phyloP scores from a whole-genome alignment of 1,139 yeast genomes.

The Geotrichum siamense region DNA sequence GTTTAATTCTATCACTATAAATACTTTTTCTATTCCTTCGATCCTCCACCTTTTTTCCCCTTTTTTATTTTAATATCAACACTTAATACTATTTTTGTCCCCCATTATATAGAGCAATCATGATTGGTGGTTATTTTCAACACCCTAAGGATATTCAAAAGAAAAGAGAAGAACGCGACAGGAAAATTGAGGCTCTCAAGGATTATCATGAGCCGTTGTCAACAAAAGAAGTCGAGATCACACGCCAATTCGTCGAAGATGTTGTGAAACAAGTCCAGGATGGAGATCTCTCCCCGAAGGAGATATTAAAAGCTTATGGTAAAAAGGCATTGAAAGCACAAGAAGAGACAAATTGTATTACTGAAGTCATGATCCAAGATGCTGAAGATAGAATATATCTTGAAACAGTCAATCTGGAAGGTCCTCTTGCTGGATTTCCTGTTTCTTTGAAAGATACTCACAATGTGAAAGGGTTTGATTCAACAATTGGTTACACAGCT shows the following conservation, averaged over 20 bases:
- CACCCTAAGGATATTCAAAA: constrained; percentile 23
- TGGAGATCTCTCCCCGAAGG: constrained; percentile 31
- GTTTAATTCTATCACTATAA: neutral
- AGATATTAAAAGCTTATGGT: constrained; percentile 36
- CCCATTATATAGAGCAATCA: constrained; percentile 7
- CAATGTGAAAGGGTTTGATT: constrained; percentile 45
- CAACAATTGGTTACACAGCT: constrained; percentile 46
- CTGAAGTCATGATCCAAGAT: constrained; percentile 37
- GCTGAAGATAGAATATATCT: constrained; percentile 28
- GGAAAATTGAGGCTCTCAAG: constrained; percentile 31
- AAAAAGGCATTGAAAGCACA: constrained; percentile 36
- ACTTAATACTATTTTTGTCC: no score
- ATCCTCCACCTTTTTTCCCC: neutral
- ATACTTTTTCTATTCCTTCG: neutral
- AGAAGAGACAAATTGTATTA: constrained; percentile 33
- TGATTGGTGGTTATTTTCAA: constrained; percentile 20
- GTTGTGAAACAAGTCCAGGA: constrained; percentile 30
- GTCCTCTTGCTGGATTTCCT: constrained; percentile 66
- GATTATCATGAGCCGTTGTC: constrained; percentile 34
- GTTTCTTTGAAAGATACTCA: constrained; percentile 51
- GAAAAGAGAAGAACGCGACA: constrained; percentile 34
- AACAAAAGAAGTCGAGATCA: constrained; percentile 27
- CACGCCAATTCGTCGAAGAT: constrained; percentile 28
- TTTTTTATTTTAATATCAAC: no score
- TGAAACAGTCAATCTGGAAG: constrained; percentile 28